phyloP scores from a whole-genome alignment of 306 rosid species.

The Fagus crenata region DNA sequence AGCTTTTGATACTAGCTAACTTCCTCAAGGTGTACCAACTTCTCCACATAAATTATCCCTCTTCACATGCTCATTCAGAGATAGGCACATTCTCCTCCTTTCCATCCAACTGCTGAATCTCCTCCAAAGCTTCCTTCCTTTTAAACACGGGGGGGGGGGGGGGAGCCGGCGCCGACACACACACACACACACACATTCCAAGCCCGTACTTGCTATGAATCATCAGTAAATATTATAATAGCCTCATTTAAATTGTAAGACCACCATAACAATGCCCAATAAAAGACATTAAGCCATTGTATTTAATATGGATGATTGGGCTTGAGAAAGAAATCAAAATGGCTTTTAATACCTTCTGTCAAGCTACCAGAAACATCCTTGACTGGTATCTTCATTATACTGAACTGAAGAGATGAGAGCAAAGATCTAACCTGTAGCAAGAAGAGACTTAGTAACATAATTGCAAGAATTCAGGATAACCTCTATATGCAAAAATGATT shows the following conservation, averaged over 20 bases:
- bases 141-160: too few relatives aligned
- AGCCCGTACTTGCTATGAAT: neutral
- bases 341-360: slow-evolving; percentile 59
- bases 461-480: slow-evolving; percentile 19
- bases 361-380: slow-evolving; percentile 59
- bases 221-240: neutral
- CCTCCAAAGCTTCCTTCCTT: too few relatives aligned
- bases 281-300: neutral
- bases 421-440: slow-evolving; percentile 64
- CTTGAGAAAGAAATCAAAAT: slow-evolving; percentile 19
- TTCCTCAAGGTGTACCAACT: too few relatives aligned
- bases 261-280: neutral
- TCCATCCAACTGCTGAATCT: too few relatives aligned
- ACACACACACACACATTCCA: too few relatives aligned
- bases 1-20: too few relatives aligned
- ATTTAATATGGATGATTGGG: slow-evolving; percentile 7
- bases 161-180: too few relatives aligned
- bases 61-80: too few relatives aligned
- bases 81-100: too few relatives aligned
- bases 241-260: neutral
- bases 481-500: slow-evolving; percentile 16
- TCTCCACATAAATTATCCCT: too few relatives aligned
- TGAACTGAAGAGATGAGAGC: slow-evolving; percentile 66
- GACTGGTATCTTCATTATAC: slow-evolving; percentile 68
- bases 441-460: slow-evolving; percentile 11